These are phyloP conservation scores for Bruguiera parviflora DNA, from an alignment of 345 rosid genomes.

Conservation along the genomic window DNA sequence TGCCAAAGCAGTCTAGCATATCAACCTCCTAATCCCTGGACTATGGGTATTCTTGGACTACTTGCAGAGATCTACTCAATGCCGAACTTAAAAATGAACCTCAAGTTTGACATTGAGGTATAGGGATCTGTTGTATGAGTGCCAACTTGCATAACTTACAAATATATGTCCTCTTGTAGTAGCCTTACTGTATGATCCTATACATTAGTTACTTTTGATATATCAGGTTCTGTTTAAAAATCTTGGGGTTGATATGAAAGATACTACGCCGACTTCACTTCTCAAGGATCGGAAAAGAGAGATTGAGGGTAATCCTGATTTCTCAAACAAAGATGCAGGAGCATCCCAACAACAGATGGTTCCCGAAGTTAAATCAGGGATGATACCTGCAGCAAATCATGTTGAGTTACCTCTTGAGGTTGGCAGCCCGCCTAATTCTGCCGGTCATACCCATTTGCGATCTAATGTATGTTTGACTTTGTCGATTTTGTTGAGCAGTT, in stretches of 20 bases:
- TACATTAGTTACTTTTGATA: not conserved
- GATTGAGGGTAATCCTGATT: constrained; percentile 95
- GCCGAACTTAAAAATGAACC: constrained; percentile 98
- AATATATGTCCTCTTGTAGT: not conserved
- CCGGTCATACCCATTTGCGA: constrained; percentile 54
- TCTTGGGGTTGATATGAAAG: constrained; percentile 90
- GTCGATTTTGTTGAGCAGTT: not conserved
- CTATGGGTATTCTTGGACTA: constrained; percentile 93
- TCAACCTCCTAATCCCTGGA: constrained; percentile 99
- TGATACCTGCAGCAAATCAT: constrained; percentile 58
- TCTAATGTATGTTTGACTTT: constrained; percentile 60
- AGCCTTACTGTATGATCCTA: not conserved
- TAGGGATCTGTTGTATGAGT: not conserved
- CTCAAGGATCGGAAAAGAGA: constrained; percentile 90
- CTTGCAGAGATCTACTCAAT: constrained; percentile 89
- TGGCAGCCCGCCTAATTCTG: constrained; percentile 66
- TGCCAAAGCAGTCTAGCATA: constrained; percentile 93
- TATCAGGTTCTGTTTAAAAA: constrained; percentile 82
- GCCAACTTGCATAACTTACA: not conserved
- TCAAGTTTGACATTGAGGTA: constrained; percentile 99
- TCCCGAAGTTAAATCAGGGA: constrained; percentile 69
- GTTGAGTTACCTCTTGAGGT: constrained; percentile 67
- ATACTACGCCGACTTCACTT: constrained; percentile 78
- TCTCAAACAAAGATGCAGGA: constrained; percentile 83
- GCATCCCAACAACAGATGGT: constrained; percentile 65